phyloP scores from a whole-genome alignment of 192 early-diverging fungal genomes.

The Coemansia sp. region DNA sequence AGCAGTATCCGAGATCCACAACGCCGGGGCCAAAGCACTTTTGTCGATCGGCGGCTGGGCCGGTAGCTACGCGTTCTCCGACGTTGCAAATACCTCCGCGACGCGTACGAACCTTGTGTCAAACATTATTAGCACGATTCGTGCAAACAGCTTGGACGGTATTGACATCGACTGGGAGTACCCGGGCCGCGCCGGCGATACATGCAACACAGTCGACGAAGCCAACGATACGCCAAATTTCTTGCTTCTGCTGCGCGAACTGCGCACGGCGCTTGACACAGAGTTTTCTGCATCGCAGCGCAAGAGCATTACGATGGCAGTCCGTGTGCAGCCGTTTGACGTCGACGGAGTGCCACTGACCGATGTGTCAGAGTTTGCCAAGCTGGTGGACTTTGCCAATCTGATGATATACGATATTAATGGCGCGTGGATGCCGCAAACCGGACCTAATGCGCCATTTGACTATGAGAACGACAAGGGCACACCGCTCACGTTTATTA shows the following conservation, averaged over 20 bases:
- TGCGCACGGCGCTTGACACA: constrained; percentile 38
- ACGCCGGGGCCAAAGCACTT: constrained; percentile 57
- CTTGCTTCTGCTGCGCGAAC: constrained; percentile 58
- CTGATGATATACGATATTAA: constrained; percentile 70
- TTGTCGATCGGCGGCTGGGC: constrained; percentile 72
- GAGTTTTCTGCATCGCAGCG: constrained; percentile 26
- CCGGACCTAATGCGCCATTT: constrained; percentile 65
- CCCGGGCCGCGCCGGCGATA: constrained; percentile 56
- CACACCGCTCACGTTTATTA: constrained; percentile 33
- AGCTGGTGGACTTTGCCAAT: constrained; percentile 64
- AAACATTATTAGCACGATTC: constrained; percentile 49
- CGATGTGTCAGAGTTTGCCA: constrained; percentile 61
- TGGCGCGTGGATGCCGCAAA: constrained; percentile 57
- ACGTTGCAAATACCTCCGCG: constrained; percentile 33
- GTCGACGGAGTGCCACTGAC: constrained; percentile 41
- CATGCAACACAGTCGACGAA: constrained; percentile 49
- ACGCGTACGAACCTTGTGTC: constrained; percentile 46
- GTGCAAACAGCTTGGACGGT: constrained; percentile 57
- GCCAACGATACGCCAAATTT: constrained; percentile 68
- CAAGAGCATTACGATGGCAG: constrained; percentile 68
- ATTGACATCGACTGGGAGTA: constrained; percentile 79
- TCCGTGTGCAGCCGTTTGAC: constrained; percentile 63
- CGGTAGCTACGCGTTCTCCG: constrained; percentile 56
- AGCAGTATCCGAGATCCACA: constrained; percentile 56
- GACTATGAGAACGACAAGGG: constrained; percentile 41